These are phyloP conservation scores for Rosa chinensis DNA, from an alignment of 306 rosid species.

Conservation along the genomic window DNA sequence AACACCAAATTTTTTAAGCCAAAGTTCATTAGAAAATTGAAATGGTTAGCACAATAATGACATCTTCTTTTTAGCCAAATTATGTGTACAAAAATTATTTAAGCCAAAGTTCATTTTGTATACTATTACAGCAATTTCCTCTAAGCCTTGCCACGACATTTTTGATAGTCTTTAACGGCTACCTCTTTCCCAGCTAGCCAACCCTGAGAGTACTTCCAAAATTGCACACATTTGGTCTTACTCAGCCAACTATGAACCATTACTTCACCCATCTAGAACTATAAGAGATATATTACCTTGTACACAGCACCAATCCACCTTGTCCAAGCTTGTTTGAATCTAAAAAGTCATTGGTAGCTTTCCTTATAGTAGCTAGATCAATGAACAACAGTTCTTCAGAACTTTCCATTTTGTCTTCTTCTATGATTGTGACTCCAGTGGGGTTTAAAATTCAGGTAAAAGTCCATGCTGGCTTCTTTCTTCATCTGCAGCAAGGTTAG, in stretches of 20 bases:
- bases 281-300: slow-evolving; percentile 28
- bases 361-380: slow-evolving; percentile 22
- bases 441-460: slow-evolving; percentile 34
- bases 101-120: too few relatives aligned
- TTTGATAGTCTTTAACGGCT: slow-evolving; percentile 57
- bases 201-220: slow-evolving; percentile 42
- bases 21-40: too few relatives aligned
- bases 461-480: slow-evolving; percentile 26
- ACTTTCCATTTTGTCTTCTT: too few relatives aligned
- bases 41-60: too few relatives aligned
- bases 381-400: slow-evolving; percentile 34
- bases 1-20: too few relatives aligned
- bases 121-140: slow-evolving; percentile 24
- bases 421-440: slow-evolving; percentile 32
- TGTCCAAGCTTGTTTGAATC: slow-evolving; percentile 47
- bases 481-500: neutral
- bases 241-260: neutral
- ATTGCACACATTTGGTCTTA: neutral
- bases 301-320: slow-evolving; percentile 69
- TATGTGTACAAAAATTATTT: too few relatives aligned
- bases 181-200: slow-evolving; percentile 52
- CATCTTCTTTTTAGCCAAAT: too few relatives aligned
- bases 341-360: slow-evolving; percentile 37
- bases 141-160: slow-evolving; percentile 64
- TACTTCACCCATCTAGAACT: neutral